phyloP scores from a whole-genome alignment of 345 rosid species.

The Eucalyptus victrix region DNA sequence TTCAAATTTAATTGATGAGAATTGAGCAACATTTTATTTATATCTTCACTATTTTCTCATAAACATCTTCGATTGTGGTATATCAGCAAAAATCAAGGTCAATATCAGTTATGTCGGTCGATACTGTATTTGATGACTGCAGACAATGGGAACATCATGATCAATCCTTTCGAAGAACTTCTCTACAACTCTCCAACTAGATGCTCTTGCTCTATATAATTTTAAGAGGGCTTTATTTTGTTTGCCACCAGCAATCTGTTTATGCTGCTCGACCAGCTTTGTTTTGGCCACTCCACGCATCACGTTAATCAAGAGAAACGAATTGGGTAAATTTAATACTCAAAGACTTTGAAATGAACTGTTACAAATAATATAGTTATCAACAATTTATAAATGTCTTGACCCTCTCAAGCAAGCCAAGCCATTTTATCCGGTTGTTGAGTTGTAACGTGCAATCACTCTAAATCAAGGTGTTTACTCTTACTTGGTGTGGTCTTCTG shows the following conservation, averaged over 20 bases:
- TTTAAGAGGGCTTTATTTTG: background rate
- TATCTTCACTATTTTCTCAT: background rate
- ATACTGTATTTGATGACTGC: rapidly evolving
- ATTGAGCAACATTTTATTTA: too few species aligned
- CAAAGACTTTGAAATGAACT: background rate
- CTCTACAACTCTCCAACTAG: too few species aligned
- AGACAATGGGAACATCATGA: background rate
- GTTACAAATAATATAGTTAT: too few species aligned
- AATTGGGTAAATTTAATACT: background rate
- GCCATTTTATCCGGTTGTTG: background rate
- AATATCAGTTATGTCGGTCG: background rate
- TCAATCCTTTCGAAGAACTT: background rate
- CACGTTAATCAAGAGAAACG: background rate
- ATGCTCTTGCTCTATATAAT: background rate
- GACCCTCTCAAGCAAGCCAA: rapidly evolving
- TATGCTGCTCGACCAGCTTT: background rate
- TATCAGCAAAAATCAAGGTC: background rate
- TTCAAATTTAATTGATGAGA: background rate
- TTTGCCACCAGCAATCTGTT: background rate
- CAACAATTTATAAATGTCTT: rapidly evolving
- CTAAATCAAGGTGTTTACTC: background rate
- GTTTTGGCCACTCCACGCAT: background rate
- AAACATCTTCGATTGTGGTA: background rate
- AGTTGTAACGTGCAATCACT: background rate
- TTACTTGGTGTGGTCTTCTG: background rate